phyloP scores from a whole-genome alignment of 352 stramenopile species.

The Globisporangium cederbergense region DNA sequence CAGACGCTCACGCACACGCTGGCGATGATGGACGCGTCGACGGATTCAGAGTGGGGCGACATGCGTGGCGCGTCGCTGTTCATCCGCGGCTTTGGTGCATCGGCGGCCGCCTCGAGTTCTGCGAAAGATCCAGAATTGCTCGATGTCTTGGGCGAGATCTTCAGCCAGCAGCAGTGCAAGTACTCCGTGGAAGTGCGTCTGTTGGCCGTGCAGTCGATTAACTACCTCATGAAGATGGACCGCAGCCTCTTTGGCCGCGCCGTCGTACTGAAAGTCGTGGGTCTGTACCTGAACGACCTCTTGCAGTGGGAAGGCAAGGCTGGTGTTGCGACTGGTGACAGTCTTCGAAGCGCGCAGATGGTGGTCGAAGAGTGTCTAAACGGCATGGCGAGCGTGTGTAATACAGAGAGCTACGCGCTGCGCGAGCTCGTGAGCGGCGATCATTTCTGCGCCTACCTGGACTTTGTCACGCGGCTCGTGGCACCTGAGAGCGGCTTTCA shows the following conservation, averaged over 20 bases:
- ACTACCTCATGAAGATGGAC: constrained; percentile 86
- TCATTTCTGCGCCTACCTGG: constrained; percentile 48
- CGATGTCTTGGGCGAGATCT: constrained; percentile 46
- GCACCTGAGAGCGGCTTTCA: constrained; percentile 40
- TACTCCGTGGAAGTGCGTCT: constrained; percentile 51
- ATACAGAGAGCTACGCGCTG: constrained; percentile 46
- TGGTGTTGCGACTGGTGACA: not conserved
- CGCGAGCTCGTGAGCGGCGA: constrained; percentile 40
- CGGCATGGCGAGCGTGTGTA: constrained; percentile 66
- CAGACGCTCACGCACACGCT: constrained; percentile 80
- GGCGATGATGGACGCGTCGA: constrained; percentile 82
- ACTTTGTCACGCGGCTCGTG: constrained; percentile 46
- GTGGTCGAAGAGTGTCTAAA: constrained; percentile 80
- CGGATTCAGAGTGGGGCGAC: constrained; percentile 68
- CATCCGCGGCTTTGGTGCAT: constrained; percentile 47
- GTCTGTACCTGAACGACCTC: constrained; percentile 51
- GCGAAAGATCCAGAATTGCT: constrained; percentile 63
- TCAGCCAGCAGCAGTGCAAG: constrained; percentile 29
- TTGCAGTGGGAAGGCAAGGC: constrained; percentile 29
- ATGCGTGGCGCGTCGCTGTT: constrained; percentile 46
- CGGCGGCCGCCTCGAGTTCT: constrained; percentile 22
- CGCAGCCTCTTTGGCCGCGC: constrained; percentile 49
- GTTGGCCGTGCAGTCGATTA: constrained; percentile 75
- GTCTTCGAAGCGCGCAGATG: constrained; percentile 44
- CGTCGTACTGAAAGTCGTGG: constrained; percentile 41